Evolutionary conservation across 371 early-diverging fungal species (phyloP), one percentile per base, ranked within the genome.

Genomic region (Catenaria anguillulae): DNA sequence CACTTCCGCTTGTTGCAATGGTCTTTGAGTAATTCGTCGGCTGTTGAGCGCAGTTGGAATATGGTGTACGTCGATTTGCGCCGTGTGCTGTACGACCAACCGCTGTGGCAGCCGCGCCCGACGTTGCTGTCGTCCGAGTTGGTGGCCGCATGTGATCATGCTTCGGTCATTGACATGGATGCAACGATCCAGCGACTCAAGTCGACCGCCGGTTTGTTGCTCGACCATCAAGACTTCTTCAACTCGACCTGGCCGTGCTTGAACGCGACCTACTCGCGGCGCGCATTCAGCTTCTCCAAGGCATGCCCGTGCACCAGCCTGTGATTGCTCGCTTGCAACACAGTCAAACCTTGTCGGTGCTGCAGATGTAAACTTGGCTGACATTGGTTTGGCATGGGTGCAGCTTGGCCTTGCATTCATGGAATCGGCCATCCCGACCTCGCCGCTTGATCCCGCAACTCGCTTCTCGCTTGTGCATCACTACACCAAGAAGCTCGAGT

Each of bases 401-500:
- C 62, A 58, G 26, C 42, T 61, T 19, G 64, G 60, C 10, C 37
- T 62, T 23, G 60, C 67, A 12, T 43, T 67, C 46, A 23, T 77
- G 52, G 37, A 33, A n/a, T 26, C 65, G 13, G 60, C 67, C 21
- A 48, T 72, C 4, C 75, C 70, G 13, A 34, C 29, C 21, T 63
- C 68, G 29, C 65, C 72, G 1, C 70, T 74, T 2, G 75, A 75
- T 19, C 75, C 75, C 3, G 76, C 75, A 15, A 68, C 71, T 24
- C 65, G 66, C 60, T 66, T 68, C 0, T 63, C 36, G 43, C 43
- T 58, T 15, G 64, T 66, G 0, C 71, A 67, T 55, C 67, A 62
- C 13, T 60, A 58, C 35, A 59, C 68, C 35, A 52, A 61, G 33
- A 43, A 36, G 6, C 52, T 69, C 59, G 65, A 70, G 8, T 68